phyloP scores from a whole-genome alignment of 257 asterid species.

The Solanum peruvianum region DNA sequence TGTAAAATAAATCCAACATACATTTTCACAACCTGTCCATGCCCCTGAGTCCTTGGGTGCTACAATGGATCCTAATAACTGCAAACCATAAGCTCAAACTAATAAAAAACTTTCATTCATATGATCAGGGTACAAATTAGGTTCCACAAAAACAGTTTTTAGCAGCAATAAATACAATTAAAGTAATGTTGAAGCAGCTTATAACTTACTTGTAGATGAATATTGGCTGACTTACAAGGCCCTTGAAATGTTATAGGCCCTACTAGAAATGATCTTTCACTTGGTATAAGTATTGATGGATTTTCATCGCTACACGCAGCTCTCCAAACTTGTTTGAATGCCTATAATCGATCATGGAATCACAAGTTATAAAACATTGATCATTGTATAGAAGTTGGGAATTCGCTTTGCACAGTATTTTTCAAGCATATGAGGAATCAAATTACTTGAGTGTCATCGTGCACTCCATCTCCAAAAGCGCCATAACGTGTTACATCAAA shows the following conservation, averaged over 20 bases:
- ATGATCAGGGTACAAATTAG: not conserved
- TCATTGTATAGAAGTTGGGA: not conserved
- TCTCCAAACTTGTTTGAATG: slow-evolving; percentile 7
- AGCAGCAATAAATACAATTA: too few species aligned
- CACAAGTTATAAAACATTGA: not conserved
- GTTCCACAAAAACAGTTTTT: too few species aligned
- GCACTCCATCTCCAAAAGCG: slow-evolving; percentile 11
- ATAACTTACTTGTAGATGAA: not conserved
- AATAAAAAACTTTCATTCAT: not conserved
- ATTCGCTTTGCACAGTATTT: not conserved
- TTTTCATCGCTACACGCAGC: not conserved
- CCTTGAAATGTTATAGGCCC: slow-evolving; percentile 6
- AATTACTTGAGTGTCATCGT: slow-evolving; percentile 7
- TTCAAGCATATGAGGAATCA: not conserved
- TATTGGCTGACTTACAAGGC: not conserved
- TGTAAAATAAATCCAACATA: slow-evolving; percentile 7
- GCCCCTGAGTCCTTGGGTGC: not conserved
- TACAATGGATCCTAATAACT: slow-evolving; percentile 3
- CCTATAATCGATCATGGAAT: not conserved
- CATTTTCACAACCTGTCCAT: slow-evolving; percentile 2
- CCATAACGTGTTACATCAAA: slow-evolving; percentile 4
- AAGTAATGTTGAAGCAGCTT: not conserved
- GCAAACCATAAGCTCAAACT: not conserved
- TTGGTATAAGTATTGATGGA: not conserved
- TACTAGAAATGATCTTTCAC: not conserved